Conservation (phyloP, 2,329 filamentous ascomycete genomes). For the Elsinoe arachidis region DNA sequence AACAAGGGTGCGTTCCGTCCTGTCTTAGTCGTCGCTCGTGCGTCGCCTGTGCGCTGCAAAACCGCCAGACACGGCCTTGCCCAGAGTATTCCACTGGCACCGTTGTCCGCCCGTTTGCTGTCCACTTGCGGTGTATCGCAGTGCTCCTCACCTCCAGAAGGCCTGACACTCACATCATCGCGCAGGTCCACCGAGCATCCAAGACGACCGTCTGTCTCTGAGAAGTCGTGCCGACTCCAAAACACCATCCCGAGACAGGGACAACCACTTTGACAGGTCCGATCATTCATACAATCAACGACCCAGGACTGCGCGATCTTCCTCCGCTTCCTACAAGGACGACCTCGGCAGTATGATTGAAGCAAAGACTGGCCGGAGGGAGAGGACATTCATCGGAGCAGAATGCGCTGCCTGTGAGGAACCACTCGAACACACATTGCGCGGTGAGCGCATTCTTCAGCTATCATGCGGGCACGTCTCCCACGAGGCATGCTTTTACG, state of each 20-base stretch:
- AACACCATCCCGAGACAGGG: slow-evolving; percentile 17
- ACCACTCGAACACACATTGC: slow-evolving; percentile 86
- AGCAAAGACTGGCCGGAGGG: slow-evolving; percentile 51
- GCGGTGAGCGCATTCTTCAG: slow-evolving; percentile 87
- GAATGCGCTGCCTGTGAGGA: slow-evolving; percentile 97
- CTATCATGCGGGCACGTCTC: slow-evolving; percentile 96
- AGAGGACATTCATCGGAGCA: slow-evolving; percentile 89
- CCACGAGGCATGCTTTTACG: slow-evolving; percentile 97
- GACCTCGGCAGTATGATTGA: slow-evolving; percentile 27
- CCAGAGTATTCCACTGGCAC: slow-evolving; percentile 11
- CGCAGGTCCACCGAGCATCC: not conserved
- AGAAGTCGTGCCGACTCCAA: slow-evolving; percentile 9
- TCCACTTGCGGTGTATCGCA: slow-evolving; percentile 13
- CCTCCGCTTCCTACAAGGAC: slow-evolving; percentile 17
- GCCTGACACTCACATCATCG: slow-evolving; percentile 12
- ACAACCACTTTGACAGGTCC: slow-evolving; percentile 16
- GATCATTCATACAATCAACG: slow-evolving; percentile 4
- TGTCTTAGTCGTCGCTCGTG: slow-evolving; percentile 7
- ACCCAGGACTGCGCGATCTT: slow-evolving; percentile 15
- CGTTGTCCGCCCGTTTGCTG: slow-evolving; percentile 11
- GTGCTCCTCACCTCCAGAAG: not conserved
- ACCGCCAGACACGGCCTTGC: slow-evolving; percentile 6
- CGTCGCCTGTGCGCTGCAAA: slow-evolving; percentile 12
- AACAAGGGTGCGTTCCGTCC: slow-evolving; percentile 12
- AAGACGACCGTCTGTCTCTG: slow-evolving; percentile 11